These are phyloP conservation scores for Lathyrus sativus DNA, from an alignment of 306 rosid species.

Conservation along the genomic window DNA sequence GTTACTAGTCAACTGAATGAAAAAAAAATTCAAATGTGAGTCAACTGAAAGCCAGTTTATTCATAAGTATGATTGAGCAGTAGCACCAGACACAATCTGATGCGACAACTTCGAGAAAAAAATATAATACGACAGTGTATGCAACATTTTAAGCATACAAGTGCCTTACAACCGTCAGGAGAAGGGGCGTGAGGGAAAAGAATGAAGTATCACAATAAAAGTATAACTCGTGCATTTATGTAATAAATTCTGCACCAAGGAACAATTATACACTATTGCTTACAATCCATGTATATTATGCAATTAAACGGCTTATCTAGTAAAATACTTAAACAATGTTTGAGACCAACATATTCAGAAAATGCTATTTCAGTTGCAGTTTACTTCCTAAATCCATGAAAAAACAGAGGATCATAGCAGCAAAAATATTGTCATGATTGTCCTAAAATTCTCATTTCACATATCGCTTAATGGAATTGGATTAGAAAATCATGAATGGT, in stretches of 20 bases:
- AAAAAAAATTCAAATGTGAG: slow-evolving; percentile 30
- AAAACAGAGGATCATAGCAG: slow-evolving; percentile 30
- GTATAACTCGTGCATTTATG: not conserved
- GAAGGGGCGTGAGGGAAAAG: not conserved
- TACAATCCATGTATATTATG: slow-evolving; percentile 6
- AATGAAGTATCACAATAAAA: not conserved
- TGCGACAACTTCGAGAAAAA: not conserved
- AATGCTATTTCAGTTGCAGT: slow-evolving; percentile 8
- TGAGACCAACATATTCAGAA: slow-evolving; percentile 20
- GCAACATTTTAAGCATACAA: slow-evolving; percentile 3
- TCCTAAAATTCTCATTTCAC: not conserved
- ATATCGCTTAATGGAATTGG: slow-evolving; percentile 16
- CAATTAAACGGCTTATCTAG: not conserved
- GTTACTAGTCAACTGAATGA: slow-evolving; percentile 53
- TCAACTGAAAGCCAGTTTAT: slow-evolving; percentile 4
- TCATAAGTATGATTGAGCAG: not conserved
- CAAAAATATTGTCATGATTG: slow-evolving; percentile 6
- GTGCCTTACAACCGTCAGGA: not conserved
- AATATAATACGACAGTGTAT: slow-evolving; percentile 1
- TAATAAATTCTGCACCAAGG: slow-evolving; percentile 1
- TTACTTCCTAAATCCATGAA: slow-evolving; percentile 12
- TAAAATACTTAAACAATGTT: slow-evolving; percentile 10
- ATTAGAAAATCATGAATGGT: slow-evolving; percentile 19
- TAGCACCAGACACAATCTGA: slow-evolving; percentile 23
- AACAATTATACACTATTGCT: slow-evolving; percentile 12